Base-by-base conservation (phyloP, 1,139 yeast species). In the Geotrichum aggregatum region DNA sequence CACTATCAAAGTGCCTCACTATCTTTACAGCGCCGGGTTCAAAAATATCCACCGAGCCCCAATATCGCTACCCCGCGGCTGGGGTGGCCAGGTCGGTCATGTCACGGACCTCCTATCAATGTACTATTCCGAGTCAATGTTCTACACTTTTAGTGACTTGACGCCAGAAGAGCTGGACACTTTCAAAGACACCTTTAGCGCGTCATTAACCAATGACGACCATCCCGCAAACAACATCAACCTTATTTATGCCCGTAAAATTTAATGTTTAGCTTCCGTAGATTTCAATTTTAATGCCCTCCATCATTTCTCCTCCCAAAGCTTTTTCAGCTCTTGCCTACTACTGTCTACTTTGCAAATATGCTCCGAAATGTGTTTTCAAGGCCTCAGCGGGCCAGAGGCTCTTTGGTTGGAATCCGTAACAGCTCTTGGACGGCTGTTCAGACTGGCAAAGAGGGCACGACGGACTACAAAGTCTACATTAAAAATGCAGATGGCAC, bases 371-470 rank as follows among this genome's bases (percentile, higher is more conserved):
- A n/a, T n/a, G n/a, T n/a, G n/a, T n/a, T n/a, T n/a, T n/a, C n/a
- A n/a, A n/a, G n/a, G n/a, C n/a, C n/a, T n/a, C n/a, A n/a, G n/a
- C 8, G 28, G 28, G 5, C 28, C 8, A 5, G 28, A 5, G 8
- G 28, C 8, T 8, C 28, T 5, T 5, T 24, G 28, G 7, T 24
- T 24, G 28, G 7, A 8, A 24, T 24, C 7, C 28, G 28, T 8
- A 24, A 24, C 28, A 35, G 38, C 24, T 36, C 52, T 16, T 49
- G 47, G 48, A 19, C 55, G 2, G 60, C 63, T 19, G 61, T 95
- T 76, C 88, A 85, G 75, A 75, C 87, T 64, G 96, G 94, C 66
- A 85, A 89, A 61, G 83, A 84, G 62, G 80, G 85, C 82, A 83
- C 95, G 59, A 75, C 83, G 62, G 94, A 84, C 63, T 84, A 78